These are phyloP conservation scores for Sisymbrium irio DNA, from an alignment of 345 rosid genomes.

Conservation along the genomic window DNA sequence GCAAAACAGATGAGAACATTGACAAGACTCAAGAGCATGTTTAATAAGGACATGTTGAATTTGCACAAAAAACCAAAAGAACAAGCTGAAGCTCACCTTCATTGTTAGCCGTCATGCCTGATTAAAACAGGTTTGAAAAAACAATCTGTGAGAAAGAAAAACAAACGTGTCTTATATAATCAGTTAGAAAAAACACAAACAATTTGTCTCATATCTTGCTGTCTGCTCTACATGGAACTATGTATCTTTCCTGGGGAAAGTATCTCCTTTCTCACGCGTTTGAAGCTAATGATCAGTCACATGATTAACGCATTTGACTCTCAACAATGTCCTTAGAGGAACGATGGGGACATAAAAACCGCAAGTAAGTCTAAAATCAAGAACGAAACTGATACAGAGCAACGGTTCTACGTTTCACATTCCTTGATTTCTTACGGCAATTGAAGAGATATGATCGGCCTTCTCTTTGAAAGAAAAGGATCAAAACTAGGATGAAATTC, in stretches of 20 bases:
- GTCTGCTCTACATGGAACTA: neutral
- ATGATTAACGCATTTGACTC: neutral
- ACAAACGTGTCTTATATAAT: neutral
- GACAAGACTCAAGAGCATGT: neutral
- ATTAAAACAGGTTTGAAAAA: neutral
- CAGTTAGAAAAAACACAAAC: neutral
- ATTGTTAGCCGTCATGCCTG: slow-evolving; percentile 7
- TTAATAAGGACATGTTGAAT: neutral
- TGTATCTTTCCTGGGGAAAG: neutral
- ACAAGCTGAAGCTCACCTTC: slow-evolving; percentile 17
- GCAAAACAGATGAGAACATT: neutral
- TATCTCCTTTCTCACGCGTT: neutral
- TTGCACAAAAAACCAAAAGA: too few relatives aligned
- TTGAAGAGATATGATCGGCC: neutral
- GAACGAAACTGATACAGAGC: neutral
- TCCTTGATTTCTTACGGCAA: neutral
- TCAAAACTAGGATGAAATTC: neutral
- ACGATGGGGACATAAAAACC: neutral
- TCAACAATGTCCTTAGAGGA: neutral
- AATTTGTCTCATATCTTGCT: neutral
- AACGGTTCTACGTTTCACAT: neutral
- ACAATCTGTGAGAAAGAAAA: slow-evolving; percentile 11
- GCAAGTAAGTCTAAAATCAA: neutral
- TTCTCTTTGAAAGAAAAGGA: neutral
- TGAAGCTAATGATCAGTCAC: neutral